These are phyloP conservation scores for Mycena sp. DNA, from an alignment of 1,284 basidiomycete species.

Conservation along the genomic window DNA sequence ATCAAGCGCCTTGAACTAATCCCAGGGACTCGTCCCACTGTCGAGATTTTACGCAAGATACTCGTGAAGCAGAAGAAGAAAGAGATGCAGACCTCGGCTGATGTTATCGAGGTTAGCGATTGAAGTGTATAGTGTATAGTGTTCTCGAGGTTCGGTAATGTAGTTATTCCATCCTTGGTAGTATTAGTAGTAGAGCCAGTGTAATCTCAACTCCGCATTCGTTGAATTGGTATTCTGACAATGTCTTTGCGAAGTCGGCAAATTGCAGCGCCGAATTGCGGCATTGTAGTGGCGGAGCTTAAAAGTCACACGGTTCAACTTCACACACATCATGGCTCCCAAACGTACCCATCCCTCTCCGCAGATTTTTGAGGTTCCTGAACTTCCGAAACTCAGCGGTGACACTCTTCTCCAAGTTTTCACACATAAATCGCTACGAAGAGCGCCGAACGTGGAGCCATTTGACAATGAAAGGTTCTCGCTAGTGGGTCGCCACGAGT, in stretches of 20 bases:
- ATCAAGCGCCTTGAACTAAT: slow-evolving; percentile 61
- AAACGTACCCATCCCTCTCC: slow-evolving; percentile 1
- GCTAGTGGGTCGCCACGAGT: slow-evolving; percentile 3
- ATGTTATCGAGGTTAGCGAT: slow-evolving; percentile 41
- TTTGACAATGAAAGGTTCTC: slow-evolving; percentile 25
- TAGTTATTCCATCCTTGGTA: slow-evolving; percentile 16
- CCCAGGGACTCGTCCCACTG: slow-evolving; percentile 49
- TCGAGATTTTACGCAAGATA: slow-evolving; percentile 57
- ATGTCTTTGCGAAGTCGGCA: background rate
- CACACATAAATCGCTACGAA: slow-evolving; percentile 14
- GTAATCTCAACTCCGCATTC: background rate
- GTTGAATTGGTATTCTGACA: background rate
- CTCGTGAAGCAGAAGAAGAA: slow-evolving; percentile 56
- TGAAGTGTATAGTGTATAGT: slow-evolving; percentile 17
- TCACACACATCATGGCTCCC: slow-evolving; percentile 6
- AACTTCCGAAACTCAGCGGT: slow-evolving; percentile 21
- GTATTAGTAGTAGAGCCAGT: slow-evolving; percentile 5
- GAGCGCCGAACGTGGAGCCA: slow-evolving; percentile 8
- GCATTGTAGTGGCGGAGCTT: too few species aligned
- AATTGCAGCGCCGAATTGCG: background rate
- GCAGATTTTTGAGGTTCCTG: background rate
- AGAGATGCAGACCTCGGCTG: slow-evolving; percentile 34
- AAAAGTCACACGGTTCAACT: background rate
- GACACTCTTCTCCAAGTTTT: slow-evolving; percentile 24
- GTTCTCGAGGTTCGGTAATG: background rate